phyloP scores from a whole-genome alignment of 2,329 filamentous ascomycete species.

The Ceratocystis eucalypticola region DNA sequence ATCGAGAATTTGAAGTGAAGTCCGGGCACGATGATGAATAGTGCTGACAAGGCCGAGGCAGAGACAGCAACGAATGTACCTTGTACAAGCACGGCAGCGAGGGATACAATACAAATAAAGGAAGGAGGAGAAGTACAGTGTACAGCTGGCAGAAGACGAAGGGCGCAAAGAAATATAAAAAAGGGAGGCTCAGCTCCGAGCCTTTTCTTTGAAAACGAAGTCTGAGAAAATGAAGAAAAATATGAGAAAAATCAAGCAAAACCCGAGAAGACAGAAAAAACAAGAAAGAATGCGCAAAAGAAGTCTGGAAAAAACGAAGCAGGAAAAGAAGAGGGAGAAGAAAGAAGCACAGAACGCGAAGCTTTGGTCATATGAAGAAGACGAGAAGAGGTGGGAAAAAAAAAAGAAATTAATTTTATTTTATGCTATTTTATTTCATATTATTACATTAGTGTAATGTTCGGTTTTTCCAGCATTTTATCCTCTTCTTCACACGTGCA shows the following conservation, averaged over 20 bases:
- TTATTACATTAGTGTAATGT: neutral
- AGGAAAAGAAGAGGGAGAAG: neutral
- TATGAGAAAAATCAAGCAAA: neutral
- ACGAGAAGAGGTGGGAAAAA: neutral
- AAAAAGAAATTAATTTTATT: neutral
- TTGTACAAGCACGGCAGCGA: neutral
- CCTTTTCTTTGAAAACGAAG: too few species aligned
- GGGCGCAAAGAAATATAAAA: too few species aligned
- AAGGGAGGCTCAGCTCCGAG: too few species aligned
- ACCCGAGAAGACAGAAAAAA: neutral
- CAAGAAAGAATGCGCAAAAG: neutral
- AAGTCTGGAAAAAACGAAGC: neutral
- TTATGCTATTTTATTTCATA: neutral
- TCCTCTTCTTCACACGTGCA: neutral
- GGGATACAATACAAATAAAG: neutral
- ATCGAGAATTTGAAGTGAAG: neutral
- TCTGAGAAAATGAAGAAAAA: neutral
- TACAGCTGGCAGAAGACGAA: neutral
- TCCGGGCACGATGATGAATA: neutral
- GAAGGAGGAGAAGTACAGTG: neutral
- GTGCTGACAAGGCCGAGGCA: neutral
- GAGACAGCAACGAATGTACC: neutral
- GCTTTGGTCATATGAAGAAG: neutral
- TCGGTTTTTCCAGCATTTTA: neutral
- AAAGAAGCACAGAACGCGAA: neutral